Percentiles rank a stretch among this genome's conserved stretches.
phyloP scores from a whole-genome alignment of 768 basidiomycete species.

The Psilocybe cyanescens region DNA sequence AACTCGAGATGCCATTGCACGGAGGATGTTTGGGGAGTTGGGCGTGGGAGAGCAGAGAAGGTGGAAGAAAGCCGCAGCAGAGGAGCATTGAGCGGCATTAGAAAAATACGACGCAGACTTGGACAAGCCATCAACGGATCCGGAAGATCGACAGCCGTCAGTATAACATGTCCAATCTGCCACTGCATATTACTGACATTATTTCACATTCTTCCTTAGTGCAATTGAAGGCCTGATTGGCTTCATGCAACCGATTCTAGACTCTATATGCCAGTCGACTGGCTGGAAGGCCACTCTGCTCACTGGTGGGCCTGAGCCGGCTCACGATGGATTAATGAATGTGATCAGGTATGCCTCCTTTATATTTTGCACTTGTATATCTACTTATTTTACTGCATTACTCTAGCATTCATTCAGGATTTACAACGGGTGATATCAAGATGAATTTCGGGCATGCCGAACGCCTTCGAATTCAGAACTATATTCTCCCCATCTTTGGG shows the following conservation, averaged over 20 bases:
- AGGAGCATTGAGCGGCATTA: neutral
- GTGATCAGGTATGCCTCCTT: constrained; percentile 3
- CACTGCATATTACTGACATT: too few relatives aligned
- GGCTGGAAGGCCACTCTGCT: constrained; percentile 4
- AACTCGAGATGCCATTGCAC: neutral
- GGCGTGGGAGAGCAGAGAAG: neutral
- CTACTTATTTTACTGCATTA: neutral
- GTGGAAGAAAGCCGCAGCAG: neutral
- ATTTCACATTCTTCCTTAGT: neutral
- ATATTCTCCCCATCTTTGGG: constrained; percentile 8
- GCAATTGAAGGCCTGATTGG: neutral
- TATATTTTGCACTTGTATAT: neutral
- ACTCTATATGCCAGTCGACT: neutral
- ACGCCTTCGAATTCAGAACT: neutral
- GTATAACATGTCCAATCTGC: neutral
- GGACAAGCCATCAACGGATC: neutral
- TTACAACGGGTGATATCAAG: neutral
- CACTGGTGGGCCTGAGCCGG: constrained; percentile 11
- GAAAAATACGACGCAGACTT: neutral
- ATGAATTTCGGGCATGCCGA: constrained; percentile 9
- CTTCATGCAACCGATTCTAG: constrained; percentile 4
- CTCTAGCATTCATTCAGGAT: constrained; percentile 6
- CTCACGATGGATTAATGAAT: constrained; percentile 3
- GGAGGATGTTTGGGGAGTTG: neutral
- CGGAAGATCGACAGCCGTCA: neutral